Conservation (phyloP, 192 early-diverging fungal genomes). For the Backusella morwellensis region DNA sequence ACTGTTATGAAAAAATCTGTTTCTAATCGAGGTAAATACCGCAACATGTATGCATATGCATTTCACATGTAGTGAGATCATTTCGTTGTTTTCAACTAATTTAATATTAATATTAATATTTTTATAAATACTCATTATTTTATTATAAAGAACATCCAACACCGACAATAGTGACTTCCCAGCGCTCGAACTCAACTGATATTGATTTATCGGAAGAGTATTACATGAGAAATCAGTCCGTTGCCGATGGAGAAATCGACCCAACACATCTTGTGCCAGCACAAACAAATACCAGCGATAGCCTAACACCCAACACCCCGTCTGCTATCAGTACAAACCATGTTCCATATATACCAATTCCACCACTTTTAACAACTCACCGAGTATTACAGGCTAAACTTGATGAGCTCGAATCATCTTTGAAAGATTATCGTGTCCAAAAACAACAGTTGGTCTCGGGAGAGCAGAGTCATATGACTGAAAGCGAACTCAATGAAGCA, state of each 20-base stretch:
- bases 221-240: not conserved
- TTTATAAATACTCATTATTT: not conserved
- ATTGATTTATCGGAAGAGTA: not conserved
- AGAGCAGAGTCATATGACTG: not conserved
- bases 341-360: conserved; percentile 49
- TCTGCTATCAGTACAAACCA: conserved; percentile 45
- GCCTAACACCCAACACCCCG: conserved; percentile 26
- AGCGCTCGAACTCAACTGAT: conserved; percentile 19
- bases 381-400: conserved; percentile 46
- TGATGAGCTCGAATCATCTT: conserved; percentile 28
- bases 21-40: conserved; percentile 5
- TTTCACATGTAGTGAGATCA: not conserved
- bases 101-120: too few relatives aligned
- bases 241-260: conserved; percentile 34
- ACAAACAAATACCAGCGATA: conserved; percentile 43
- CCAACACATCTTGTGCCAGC: conserved; percentile 49
- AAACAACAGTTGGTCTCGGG: conserved; percentile 12
- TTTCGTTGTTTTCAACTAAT: not conserved
- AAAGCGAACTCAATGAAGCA: conserved; percentile 41
- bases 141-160: not conserved
- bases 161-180: conserved; percentile 17
- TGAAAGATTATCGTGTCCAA: conserved; percentile 34
- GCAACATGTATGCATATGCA: not conserved
- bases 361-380: conserved; percentile 49
- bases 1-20: not conserved